phyloP scores from a whole-genome alignment of 139 green algal species.

The Klebsormidium nitens region DNA sequence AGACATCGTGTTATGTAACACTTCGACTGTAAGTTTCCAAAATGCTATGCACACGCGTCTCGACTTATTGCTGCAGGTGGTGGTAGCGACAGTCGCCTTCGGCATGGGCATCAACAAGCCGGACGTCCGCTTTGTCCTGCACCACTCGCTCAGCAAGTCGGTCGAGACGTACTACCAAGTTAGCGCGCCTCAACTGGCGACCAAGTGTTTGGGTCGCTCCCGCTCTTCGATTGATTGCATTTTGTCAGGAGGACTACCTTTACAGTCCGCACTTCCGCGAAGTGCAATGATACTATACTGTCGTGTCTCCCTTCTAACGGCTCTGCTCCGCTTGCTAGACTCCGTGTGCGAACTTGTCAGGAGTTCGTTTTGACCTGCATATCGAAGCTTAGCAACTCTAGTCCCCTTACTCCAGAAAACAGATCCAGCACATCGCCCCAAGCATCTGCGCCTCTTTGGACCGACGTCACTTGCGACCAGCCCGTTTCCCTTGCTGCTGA shows the following conservation, averaged over 20 bases:
- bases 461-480: background rate
- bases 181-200: background rate
- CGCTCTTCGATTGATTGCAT: background rate
- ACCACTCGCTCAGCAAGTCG: constrained; percentile 48
- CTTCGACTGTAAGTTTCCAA: too few relatives aligned
- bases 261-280: too few relatives aligned
- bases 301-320: too few relatives aligned
- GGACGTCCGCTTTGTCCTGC: constrained; percentile 48
- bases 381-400: too few relatives aligned
- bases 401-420: too few relatives aligned
- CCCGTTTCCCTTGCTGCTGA: background rate
- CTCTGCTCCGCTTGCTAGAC: too few relatives aligned
- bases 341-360: too few relatives aligned
- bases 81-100: constrained; percentile 77
- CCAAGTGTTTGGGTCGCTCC: background rate
- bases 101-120: constrained; percentile 62
- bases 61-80: constrained; percentile 37
- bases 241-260: background rate
- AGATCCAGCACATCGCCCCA: too few relatives aligned
- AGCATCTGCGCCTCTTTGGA: background rate
- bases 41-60: too few relatives aligned
- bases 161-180: constrained; percentile 49
- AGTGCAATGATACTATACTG: too few relatives aligned
- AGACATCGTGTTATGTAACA: too few relatives aligned
- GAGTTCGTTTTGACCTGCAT: too few relatives aligned